Evolutionary conservation across 2,329 filamentous ascomycete genomes (phyloP).

Genomic region (Sclerotinia borealis): DNA sequence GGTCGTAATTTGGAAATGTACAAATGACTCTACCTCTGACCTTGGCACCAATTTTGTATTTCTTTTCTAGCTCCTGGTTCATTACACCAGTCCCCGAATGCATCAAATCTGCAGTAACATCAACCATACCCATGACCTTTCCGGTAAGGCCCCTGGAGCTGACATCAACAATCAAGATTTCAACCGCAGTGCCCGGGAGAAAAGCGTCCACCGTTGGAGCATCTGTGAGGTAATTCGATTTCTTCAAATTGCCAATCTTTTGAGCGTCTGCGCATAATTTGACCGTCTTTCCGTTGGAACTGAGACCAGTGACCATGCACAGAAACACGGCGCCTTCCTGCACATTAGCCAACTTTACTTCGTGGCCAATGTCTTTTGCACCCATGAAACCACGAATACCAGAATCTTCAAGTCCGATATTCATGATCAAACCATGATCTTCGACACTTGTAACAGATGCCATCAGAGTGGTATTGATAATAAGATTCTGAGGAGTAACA

Average conservation of each 20-base stretch:
- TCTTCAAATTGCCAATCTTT: slow-evolving; percentile 61
- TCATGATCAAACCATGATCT: slow-evolving; percentile 92
- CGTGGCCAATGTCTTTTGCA: slow-evolving; percentile 69
- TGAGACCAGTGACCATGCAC: slow-evolving; percentile 71
- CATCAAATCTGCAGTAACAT: slow-evolving; percentile 83
- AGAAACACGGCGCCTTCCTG: slow-evolving; percentile 81
- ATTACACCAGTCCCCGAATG: slow-evolving; percentile 75
- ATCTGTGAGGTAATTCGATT: slow-evolving; percentile 59
- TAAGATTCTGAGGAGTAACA: slow-evolving; percentile 65
- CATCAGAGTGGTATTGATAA: slow-evolving; percentile 73
- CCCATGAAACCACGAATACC: slow-evolving; percentile 77
- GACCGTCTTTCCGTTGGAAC: slow-evolving; percentile 72
- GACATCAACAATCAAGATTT: slow-evolving; percentile 74
- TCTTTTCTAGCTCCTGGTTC: slow-evolving; percentile 64
- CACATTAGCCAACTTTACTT: slow-evolving; percentile 58
- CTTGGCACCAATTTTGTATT: slow-evolving; percentile 78
- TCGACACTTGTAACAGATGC: slow-evolving; percentile 87
- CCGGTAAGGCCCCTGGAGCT: slow-evolving; percentile 71
- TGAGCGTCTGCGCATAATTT: slow-evolving; percentile 74
- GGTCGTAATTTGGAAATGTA: slow-evolving; percentile 73
- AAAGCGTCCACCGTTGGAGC: slow-evolving; percentile 87
- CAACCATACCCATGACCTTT: slow-evolving; percentile 86
- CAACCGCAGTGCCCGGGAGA: slow-evolving; percentile 84
- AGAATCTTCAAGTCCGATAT: slow-evolving; percentile 66
- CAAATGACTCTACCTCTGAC: slow-evolving; percentile 82